phyloP scores from a whole-genome alignment of 2,329 filamentous ascomycete species.

The Bipolaris oryzae region DNA sequence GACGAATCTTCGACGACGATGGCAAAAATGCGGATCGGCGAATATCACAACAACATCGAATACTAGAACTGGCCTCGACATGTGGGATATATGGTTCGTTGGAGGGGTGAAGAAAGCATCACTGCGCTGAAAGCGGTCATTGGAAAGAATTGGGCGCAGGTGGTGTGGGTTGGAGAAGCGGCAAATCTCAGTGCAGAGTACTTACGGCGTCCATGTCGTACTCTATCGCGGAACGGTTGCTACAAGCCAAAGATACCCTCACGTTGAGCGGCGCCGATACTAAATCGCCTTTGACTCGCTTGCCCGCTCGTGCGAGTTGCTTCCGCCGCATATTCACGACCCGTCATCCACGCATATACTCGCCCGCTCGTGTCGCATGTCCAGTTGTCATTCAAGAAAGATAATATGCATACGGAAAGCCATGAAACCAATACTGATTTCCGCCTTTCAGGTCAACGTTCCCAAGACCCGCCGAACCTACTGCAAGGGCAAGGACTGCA shows the following conservation, averaged over 20 bases:
- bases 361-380: conserved; percentile 16
- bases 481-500: conserved; percentile 96
- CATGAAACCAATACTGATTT: conserved; percentile 24
- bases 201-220: not conserved
- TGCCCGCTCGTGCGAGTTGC: not conserved
- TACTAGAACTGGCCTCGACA: conserved; percentile 1
- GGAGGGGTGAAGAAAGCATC: not conserved
- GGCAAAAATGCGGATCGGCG: conserved; percentile 23
- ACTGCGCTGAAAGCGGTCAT: not conserved
- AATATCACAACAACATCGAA: conserved; percentile 7
- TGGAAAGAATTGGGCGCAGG: not conserved
- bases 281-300: not conserved
- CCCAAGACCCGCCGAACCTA: conserved; percentile 97
- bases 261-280: not conserved
- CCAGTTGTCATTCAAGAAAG: not conserved
- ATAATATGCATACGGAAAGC: not conserved
- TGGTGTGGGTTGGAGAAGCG: not conserved
- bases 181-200: not conserved
- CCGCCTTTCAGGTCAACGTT: conserved; percentile 80
- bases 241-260: not conserved
- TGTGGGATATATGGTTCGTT: not conserved
- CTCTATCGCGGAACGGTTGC: no score
- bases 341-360: conserved; percentile 2
- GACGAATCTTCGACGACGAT: conserved; percentile 27
- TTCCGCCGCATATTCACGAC: not conserved